phyloP scores from a whole-genome alignment of 2,329 filamentous ascomycete species.

The Podosphaera fusca region DNA sequence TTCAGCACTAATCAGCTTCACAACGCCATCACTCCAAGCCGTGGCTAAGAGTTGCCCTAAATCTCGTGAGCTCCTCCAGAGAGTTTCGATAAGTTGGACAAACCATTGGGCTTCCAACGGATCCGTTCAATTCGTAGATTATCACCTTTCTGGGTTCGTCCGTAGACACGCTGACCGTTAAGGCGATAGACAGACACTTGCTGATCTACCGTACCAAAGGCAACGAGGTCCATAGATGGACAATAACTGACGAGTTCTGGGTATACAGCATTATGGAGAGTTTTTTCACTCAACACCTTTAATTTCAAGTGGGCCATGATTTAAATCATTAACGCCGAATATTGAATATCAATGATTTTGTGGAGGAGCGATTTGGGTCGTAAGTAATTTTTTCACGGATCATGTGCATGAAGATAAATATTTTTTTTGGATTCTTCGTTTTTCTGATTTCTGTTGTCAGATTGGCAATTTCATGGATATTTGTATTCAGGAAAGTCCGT shows the following conservation, averaged over 20 bases:
- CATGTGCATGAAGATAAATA: no score
- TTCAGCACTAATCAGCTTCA: slow-evolving; percentile 57
- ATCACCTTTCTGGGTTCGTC: slow-evolving; percentile 17
- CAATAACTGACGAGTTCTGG: slow-evolving; percentile 46
- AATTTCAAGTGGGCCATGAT: slow-evolving; percentile 2
- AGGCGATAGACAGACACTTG: slow-evolving; percentile 57
- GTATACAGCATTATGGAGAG: slow-evolving; percentile 30
- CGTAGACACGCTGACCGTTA: slow-evolving; percentile 48
- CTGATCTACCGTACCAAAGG: slow-evolving; percentile 43
- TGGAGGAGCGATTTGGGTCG: no score
- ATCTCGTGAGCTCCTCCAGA: background rate
- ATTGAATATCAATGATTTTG: no score
- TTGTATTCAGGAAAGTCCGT: no score
- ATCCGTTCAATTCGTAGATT: slow-evolving; percentile 18
- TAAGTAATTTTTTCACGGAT: no score
- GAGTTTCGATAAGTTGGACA: background rate
- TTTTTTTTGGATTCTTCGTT: no score
- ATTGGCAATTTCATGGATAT: no score
- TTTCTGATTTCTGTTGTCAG: no score
- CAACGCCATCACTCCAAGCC: slow-evolving; percentile 59
- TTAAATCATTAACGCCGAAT: background rate
- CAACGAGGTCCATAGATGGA: slow-evolving; percentile 66
- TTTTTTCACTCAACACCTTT: slow-evolving; percentile 30
- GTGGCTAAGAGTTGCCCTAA: slow-evolving; percentile 56
- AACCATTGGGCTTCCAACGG: slow-evolving; percentile 17